Conservation (phyloP, 192 early-diverging fungal species). For the Rhizophagus clarus region DNA sequence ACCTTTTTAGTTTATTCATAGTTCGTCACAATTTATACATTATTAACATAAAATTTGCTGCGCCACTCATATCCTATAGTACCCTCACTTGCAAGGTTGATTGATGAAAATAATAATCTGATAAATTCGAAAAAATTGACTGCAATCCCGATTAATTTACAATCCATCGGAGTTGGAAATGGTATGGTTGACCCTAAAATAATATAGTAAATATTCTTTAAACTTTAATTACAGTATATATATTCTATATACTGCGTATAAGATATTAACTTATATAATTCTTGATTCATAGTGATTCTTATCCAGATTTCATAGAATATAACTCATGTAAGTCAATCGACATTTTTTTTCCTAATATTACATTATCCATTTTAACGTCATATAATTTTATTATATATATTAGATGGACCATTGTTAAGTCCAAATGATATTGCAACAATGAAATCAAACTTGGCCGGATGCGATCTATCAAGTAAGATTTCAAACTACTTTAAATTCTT, state of each 20-base stretch:
- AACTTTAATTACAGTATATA: too few species aligned
- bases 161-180: slow-evolving; percentile 57
- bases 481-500: too few species aligned
- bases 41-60: slow-evolving; percentile 31
- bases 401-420: slow-evolving; percentile 43
- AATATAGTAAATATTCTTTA: slow-evolving; percentile 46
- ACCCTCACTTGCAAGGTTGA: slow-evolving; percentile 43
- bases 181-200: slow-evolving; percentile 51
- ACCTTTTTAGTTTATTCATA: too few species aligned
- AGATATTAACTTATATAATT: not conserved
- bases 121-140: not conserved
- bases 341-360: too few species aligned
- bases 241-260: too few species aligned
- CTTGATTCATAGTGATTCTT: slow-evolving; percentile 36
- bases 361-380: not conserved
- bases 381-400: not conserved
- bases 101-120: too few species aligned
- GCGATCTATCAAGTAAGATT: not conserved
- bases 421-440: slow-evolving; percentile 56
- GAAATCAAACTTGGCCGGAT: slow-evolving; percentile 29
- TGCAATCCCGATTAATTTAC: slow-evolving; percentile 40
- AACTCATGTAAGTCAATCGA: slow-evolving; percentile 45
- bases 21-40: slow-evolving; percentile 40
- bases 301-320: slow-evolving; percentile 27
- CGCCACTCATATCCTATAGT: not conserved